These are phyloP conservation scores for Gossypium longicalyx DNA, from an alignment of 345 rosid genomes.

Conservation along the genomic window DNA sequence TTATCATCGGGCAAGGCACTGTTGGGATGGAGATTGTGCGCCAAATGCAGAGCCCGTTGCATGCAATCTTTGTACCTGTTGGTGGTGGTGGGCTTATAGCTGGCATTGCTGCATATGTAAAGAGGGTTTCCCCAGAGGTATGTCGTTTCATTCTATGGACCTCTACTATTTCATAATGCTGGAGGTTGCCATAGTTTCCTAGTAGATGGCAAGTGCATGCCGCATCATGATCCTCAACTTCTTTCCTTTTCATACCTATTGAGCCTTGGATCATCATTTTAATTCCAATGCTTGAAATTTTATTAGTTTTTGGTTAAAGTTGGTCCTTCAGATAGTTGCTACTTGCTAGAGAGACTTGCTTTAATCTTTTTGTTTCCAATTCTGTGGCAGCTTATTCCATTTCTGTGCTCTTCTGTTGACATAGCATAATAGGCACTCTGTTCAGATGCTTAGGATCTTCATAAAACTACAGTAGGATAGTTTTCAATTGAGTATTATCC, in stretches of 20 bases:
- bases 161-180: background rate
- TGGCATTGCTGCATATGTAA: constrained; percentile 93
- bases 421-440: background rate
- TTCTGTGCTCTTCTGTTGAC: background rate
- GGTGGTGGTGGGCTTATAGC: constrained; percentile 98
- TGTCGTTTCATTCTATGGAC: constrained; percentile 15
- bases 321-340: background rate
- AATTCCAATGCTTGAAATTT: background rate
- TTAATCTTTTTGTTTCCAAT: background rate
- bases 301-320: background rate
- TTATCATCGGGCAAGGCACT: constrained; percentile 93
- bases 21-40: constrained; percentile 95
- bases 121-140: constrained; percentile 84
- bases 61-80: constrained; percentile 94
- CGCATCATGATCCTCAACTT: background rate
- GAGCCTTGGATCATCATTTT: background rate
- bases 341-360: background rate
- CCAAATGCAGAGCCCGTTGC: constrained; percentile 62
- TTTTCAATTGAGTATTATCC: background rate
- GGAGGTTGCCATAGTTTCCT: background rate
- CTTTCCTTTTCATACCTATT: background rate
- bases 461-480: background rate
- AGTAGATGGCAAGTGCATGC: constrained; percentile 4
- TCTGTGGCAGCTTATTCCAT: background rate
- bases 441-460: background rate